Conservation (phyloP, 768 basidiomycete species). For the Tephrocybe sp. region DNA sequence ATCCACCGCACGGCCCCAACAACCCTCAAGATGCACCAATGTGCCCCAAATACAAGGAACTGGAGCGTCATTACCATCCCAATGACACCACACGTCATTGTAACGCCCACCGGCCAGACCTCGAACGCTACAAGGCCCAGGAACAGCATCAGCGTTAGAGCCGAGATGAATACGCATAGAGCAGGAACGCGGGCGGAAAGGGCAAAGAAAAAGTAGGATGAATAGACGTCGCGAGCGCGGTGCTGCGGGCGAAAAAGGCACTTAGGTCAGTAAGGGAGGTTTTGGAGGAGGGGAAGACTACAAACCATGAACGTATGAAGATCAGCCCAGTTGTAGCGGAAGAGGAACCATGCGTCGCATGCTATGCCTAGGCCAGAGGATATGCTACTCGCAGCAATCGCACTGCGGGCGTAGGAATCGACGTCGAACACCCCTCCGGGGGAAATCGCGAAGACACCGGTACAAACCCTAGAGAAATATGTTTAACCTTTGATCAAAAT, state of each 20-base stretch:
- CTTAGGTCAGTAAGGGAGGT: neutral
- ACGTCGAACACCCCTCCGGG: conserved; percentile 52
- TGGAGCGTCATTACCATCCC: conserved; percentile 64
- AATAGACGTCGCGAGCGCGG: conserved; percentile 56
- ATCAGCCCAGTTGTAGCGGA: conserved; percentile 58
- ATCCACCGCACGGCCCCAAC: conserved; percentile 9
- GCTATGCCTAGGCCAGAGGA: conserved; percentile 66
- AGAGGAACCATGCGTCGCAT: conserved; percentile 64
- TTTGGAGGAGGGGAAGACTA: neutral
- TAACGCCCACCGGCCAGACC: conserved; percentile 63
- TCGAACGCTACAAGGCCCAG: conserved; percentile 60
- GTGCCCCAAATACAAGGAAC: conserved; percentile 59
- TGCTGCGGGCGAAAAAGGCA: conserved; percentile 29
- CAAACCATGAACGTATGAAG: conserved; percentile 54
- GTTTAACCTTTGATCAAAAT: neutral
- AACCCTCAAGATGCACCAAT: conserved; percentile 31
- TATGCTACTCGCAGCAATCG: conserved; percentile 58
- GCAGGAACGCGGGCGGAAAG: conserved; percentile 65
- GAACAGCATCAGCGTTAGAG: conserved; percentile 59
- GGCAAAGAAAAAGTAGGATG: conserved; percentile 67
- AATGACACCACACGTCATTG: conserved; percentile 55
- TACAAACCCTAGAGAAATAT: conserved; percentile 36
- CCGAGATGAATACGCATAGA: conserved; percentile 57
- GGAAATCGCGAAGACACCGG: conserved; percentile 65
- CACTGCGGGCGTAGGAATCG: conserved; percentile 42